Evolutionary conservation across 345 rosid species (phyloP), one percentile per base, ranked within the genome.

Genomic region (Citrus glauca): DNA sequence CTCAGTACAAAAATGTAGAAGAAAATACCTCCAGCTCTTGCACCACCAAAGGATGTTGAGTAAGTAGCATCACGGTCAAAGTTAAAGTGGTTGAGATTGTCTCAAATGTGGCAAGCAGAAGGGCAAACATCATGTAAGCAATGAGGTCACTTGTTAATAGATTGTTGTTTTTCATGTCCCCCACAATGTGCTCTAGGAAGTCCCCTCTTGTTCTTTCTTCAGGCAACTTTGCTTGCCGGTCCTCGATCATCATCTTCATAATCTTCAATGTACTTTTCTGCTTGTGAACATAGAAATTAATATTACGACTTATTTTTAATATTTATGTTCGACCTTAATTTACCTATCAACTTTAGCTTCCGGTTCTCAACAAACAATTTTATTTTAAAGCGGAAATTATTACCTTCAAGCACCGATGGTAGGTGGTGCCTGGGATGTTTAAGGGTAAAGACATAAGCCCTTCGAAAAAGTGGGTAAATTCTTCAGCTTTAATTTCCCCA

Each of bases 381-480:
- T 16, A 16, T 50, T 50, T 50, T 4, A 16, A 50, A 50, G 17
- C 1, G 22, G 20, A 4, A 75, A 32, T 16, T 32, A 27, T 62
- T 72, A 81, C 84, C 84, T 81, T 78, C 69, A 76, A 30, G 72
- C 81, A 78, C 27, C 61, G 67, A 45, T 75, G 78, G 30, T 71
- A 72, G 28, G 84, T n/a, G 11, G 80, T 76, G 71, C 82, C 86
- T 14, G 86, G 84, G 10, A 81, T 30, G 48, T 75, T 81, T 40
- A 84, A 22, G 27, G 82, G 86, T 40, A 84, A 67, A 24, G 84
- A 84, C 77, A 78, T 75, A 5, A 81, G 76, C 64, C 82, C 84
- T 66, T 79, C 37, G 3, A 57, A 75, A 42, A 84, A 76, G 50
- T 64, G 42, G 17, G 79, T 55, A 53, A 74, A 78, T 55, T 63